phyloP scores from a whole-genome alignment of 2,329 filamentous ascomycete genomes.

The Apiospora pterosperma region DNA sequence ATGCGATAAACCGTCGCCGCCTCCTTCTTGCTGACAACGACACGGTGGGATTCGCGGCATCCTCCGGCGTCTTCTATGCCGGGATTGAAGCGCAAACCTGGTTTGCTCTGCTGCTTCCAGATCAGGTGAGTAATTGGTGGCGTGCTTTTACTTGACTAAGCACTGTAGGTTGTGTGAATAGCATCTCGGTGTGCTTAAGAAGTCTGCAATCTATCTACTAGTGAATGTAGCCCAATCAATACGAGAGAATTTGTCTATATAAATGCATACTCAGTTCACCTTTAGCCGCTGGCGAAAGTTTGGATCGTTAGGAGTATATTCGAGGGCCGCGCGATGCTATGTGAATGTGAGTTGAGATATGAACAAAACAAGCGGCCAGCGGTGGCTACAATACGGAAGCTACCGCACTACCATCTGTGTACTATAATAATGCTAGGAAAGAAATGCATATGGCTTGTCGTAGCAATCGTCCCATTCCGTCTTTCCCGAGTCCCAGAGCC shows the following conservation, averaged over 20 bases:
- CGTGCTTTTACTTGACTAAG: no score
- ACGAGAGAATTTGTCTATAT: no score
- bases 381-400: no score
- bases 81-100: not conserved
- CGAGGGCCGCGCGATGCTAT: no score
- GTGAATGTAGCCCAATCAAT: not conserved
- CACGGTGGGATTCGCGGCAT: no score
- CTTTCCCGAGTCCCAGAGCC: conserved; percentile 29
- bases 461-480: conserved; percentile 33
- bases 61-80: not conserved
- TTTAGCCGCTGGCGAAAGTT: no score
- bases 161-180: not conserved
- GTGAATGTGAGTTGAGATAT: no score
- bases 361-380: no score
- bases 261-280: no score
- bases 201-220: not conserved
- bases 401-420: not conserved
- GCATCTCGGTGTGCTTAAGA: not conserved
- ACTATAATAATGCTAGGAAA: conserved; percentile 10
- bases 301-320: no score
- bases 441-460: conserved; percentile 25
- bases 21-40: no score
- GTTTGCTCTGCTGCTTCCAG: not conserved
- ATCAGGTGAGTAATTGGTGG: not conserved
- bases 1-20: no score